These are phyloP conservation scores for Colletotrichum melonis DNA, from an alignment of 2,329 filamentous ascomycete genomes.

Conservation along the genomic window DNA sequence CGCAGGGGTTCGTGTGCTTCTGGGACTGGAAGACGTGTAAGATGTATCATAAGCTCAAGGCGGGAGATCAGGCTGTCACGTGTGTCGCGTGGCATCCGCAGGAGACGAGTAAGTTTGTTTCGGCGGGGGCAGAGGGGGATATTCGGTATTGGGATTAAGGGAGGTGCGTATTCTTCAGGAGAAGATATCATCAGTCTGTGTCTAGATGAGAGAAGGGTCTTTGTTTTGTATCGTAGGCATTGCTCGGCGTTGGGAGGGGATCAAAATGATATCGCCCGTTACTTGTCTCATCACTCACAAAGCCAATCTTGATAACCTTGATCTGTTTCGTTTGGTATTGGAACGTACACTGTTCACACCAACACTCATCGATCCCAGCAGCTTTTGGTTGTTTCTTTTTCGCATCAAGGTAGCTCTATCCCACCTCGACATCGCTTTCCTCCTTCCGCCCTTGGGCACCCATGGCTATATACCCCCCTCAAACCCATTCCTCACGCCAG, in stretches of 20 bases:
- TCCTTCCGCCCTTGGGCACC: too few species aligned
- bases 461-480: too few species aligned
- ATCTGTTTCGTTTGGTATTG: not conserved
- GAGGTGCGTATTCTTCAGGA: not conserved
- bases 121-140: constrained; percentile 87
- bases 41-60: constrained; percentile 97
- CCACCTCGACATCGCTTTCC: too few species aligned
- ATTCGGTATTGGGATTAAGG: constrained; percentile 93
- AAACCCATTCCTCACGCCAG: too few species aligned
- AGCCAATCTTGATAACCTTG: not conserved
- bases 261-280: constrained; percentile 8
- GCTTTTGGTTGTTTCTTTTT: too few species aligned
- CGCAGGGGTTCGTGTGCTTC: constrained; percentile 90
- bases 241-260: constrained; percentile 34
- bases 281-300: not conserved
- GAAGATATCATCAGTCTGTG: not conserved
- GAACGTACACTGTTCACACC: too few species aligned
- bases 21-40: constrained; percentile 99
- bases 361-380: too few species aligned
- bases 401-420: too few species aligned
- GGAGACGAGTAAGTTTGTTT: constrained; percentile 93
- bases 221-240: constrained; percentile 30
- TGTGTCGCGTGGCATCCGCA: constrained; percentile 96
- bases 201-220: not conserved
- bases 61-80: constrained; percentile 84